Base-by-base conservation (phyloP, 345 rosid species). In the Sisymbrium irio region DNA sequence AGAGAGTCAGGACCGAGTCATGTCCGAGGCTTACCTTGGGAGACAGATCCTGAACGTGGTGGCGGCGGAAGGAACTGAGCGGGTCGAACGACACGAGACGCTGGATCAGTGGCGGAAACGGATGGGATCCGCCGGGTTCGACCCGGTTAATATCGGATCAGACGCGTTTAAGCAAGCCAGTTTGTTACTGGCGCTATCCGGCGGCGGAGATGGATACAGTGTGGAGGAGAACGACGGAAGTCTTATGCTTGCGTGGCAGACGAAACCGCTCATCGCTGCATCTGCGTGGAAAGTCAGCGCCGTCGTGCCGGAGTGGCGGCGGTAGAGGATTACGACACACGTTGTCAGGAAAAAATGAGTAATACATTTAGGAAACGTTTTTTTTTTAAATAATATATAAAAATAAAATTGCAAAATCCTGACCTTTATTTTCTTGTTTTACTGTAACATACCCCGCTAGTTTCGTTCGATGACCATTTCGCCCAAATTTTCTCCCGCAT, bases 101-200 rank as follows among this genome's bases (percentile, higher is more conserved):
- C 67, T 85, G 54, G 75, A 77, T 4, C 80, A 77, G 72, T 93
- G 98, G 98, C 71, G 89, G 73, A 57, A 27, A 3, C 83, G 90
- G 75, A 80, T 87, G 17, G 63, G 63, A 9, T 57, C 56, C 6
- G 86, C 87, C 19, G 97, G 97, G 36, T 90, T 93, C 64, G 72
- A 69, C 65, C 83, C 89, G 60, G 63, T 86, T 17, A 86, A 79
- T 79, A 79, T 92, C 62, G 96, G 98, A 5, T 92, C 91, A 7
- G 87, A 90, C 47, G 96, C 96, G 30, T 90, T 83, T 51, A 90
- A 85, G 69, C 98, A 92, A 65, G 96, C 98, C 14, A 87, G 91
- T 59, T 85, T 90, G 96, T 67, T 92, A 5, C 62, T 92, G 71
- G 81, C 88, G 10, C 51, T 92, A 25, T 90, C 82, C 78, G 89